Evolutionary conservation across 768 basidiomycete species (phyloP).

Genomic region (Boletellus emodensis): DNA sequence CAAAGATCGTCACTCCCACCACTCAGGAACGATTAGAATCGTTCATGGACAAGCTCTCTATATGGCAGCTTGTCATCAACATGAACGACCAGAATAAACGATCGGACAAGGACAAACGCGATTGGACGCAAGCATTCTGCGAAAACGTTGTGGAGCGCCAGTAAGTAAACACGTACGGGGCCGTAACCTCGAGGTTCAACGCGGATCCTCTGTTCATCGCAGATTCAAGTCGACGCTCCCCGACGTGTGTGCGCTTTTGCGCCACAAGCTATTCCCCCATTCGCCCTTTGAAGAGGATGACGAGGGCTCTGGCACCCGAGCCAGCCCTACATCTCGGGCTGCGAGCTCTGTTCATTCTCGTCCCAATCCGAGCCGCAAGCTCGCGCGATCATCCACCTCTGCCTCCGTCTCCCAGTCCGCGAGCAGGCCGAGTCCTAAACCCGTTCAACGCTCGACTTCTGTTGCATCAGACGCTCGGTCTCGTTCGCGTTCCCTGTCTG

Average conservation of each 20-base stretch:
- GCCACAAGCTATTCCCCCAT: conserved; percentile 61
- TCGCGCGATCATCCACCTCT: conserved; percentile 10
- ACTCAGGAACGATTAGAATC: conserved; percentile 57
- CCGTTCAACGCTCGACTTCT: conserved; percentile 25
- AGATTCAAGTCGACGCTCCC: conserved; percentile 59
- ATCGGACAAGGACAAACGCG: conserved; percentile 35
- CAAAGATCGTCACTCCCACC: conserved; percentile 22
- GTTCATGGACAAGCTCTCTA: conserved; percentile 76
- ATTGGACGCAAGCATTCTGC: conserved; percentile 76
- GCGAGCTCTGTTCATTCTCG: background rate
- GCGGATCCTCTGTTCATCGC: background rate
- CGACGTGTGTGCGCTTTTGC: conserved; percentile 52
- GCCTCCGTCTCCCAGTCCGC: conserved; percentile 9
- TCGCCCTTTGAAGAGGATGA: conserved; percentile 56
- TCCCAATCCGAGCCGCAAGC: conserved; percentile 11
- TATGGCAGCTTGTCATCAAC: conserved; percentile 60
- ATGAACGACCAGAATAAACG: conserved; percentile 35
- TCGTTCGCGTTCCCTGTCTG: conserved; percentile 60
- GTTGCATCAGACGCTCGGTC: conserved; percentile 32
- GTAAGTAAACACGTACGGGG: conserved; percentile 36
- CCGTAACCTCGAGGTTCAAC: background rate
- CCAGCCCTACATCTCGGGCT: conserved; percentile 8
- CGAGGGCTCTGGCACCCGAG: conserved; percentile 9
- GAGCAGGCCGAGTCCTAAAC: conserved; percentile 3
- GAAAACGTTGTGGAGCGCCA: conserved; percentile 61